These are phyloP conservation scores for Mycena latifolia DNA, from an alignment of 768 basidiomycete species.

Conservation along the genomic window DNA sequence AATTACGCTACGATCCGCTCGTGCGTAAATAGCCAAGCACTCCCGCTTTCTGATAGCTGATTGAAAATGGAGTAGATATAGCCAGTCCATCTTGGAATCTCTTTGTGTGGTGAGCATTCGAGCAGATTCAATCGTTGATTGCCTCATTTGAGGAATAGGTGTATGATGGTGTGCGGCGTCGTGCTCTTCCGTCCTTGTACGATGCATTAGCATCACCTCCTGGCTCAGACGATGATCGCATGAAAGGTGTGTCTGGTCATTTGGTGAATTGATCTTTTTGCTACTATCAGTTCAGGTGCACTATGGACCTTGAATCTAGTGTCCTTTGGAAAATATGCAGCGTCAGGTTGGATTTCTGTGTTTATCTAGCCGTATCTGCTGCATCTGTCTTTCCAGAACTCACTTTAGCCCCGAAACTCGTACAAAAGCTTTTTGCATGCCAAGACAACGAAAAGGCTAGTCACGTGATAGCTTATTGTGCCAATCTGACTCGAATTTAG, in stretches of 20 bases:
- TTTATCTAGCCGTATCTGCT: neutral
- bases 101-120: slow-evolving; percentile 59
- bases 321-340: slow-evolving; percentile 71
- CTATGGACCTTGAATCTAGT: slow-evolving; percentile 81
- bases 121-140: neutral
- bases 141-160: slow-evolving; percentile 48
- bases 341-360: slow-evolving; percentile 42
- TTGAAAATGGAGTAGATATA: slow-evolving; percentile 46
- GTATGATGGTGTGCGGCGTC: slow-evolving; percentile 77
- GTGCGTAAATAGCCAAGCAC: slow-evolving; percentile 43
- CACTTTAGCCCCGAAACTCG: slow-evolving; percentile 67
- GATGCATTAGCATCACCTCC: slow-evolving; percentile 70
- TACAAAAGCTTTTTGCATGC: slow-evolving; percentile 74
- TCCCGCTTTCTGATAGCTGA: slow-evolving; percentile 38
- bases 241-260: slow-evolving; percentile 68
- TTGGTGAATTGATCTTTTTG: neutral
- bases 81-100: slow-evolving; percentile 63
- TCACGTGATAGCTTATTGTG: neutral
- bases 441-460: slow-evolving; percentile 87
- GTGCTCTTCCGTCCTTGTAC: slow-evolving; percentile 72
- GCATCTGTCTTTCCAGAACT: slow-evolving; percentile 57
- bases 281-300: slow-evolving; percentile 54
- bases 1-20: slow-evolving; percentile 71
- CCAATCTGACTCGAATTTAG: slow-evolving; percentile 42
- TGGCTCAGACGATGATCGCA: slow-evolving; percentile 87